Base-by-base conservation (phyloP, 192 early-diverging fungal species). In the Allomyces arbusculus region DNA sequence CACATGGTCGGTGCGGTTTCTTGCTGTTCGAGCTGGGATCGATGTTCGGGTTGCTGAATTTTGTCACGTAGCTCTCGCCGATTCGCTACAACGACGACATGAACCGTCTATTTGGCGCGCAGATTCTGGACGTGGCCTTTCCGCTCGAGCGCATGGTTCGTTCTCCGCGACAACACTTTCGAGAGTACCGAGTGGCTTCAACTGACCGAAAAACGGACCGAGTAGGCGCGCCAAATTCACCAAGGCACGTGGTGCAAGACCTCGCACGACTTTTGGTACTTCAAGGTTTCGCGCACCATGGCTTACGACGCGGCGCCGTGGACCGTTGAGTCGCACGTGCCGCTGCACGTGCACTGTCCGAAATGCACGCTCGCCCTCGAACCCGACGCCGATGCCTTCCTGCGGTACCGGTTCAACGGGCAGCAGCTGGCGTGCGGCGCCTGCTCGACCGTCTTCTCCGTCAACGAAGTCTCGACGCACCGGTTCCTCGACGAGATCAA, bases 41-140 rank as follows among this genome's bases (percentile, higher is more conserved):
- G 33, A 40, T 40, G 33, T 8, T 8, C 7, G 7, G 33, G 4
- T 40, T 40, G 33, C 7, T 40, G 33, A 40, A n/a, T n/a, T n/a
- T n/a, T n/a, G n/a, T n/a, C 33, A 40, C 7, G 66, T 76, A 80
- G 76, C 69, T 86, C 22, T 73, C 73, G 11, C 82, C 84, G 0
- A 68, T 77, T 25, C 71, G 76, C 16, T 86, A 86, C 74, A 69
- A 80, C 58, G 81, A 86, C 45, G 84, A 86, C 71, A 74, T 73
- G 43, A 72, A 77, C 67, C 77, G 73, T 55, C 69, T 79, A 22
- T 80, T 77, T 64, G 64, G 72, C 24, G 66, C 67, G 7, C 66
- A 71, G 12, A 28, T 75, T 20, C 63, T 71, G 22, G 65, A 75
- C 40, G 81, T 80, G 61, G 45, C 62, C 19, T 73, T 85, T 45